Conservation (phyloP, 2,329 filamentous ascomycete species). For the Colletotrichum eremochloae region DNA sequence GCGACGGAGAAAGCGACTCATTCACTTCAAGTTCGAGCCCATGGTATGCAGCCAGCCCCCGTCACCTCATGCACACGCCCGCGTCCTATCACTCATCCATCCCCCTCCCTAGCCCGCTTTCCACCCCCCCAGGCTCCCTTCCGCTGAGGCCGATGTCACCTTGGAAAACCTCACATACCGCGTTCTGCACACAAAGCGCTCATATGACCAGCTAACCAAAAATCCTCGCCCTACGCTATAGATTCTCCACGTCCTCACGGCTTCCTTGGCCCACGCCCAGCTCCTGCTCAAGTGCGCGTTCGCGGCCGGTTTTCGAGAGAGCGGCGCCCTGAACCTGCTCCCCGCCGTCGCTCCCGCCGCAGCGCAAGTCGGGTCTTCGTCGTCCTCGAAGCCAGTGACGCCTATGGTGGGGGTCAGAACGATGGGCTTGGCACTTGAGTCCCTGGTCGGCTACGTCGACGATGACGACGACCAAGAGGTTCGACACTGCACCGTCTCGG, state of each 20-base stretch:
- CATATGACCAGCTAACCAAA: constrained; percentile 8
- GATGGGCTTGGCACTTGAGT: constrained; percentile 85
- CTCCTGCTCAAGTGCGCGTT: constrained; percentile 81
- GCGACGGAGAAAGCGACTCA: constrained; percentile 59
- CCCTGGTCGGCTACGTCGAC: constrained; percentile 74
- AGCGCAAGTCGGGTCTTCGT: constrained; percentile 47
- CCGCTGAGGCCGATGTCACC: background rate
- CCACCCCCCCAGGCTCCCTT: background rate
- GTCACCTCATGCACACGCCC: constrained; percentile 24
- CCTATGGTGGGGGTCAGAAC: constrained; percentile 90
- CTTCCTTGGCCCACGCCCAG: constrained; percentile 81
- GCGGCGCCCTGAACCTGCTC: constrained; percentile 80
- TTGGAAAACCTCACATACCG: background rate
- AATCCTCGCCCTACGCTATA: constrained; percentile 52
- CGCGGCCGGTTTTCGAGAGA: constrained; percentile 89
- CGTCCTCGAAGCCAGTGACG: constrained; percentile 46
- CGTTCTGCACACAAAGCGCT: background rate
- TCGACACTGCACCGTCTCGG: constrained; percentile 67
- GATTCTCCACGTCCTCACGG: constrained; percentile 90
- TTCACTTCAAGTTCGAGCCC: constrained; percentile 94
- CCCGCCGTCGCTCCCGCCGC: constrained; percentile 48
- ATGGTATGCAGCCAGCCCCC: constrained; percentile 73
- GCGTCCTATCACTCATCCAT: background rate
- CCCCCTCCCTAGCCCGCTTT: background rate
- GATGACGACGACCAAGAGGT: constrained; percentile 50